Evolutionary conservation across 768 basidiomycete genomes (phyloP).

Genomic region (Kwoniella sp.): DNA sequence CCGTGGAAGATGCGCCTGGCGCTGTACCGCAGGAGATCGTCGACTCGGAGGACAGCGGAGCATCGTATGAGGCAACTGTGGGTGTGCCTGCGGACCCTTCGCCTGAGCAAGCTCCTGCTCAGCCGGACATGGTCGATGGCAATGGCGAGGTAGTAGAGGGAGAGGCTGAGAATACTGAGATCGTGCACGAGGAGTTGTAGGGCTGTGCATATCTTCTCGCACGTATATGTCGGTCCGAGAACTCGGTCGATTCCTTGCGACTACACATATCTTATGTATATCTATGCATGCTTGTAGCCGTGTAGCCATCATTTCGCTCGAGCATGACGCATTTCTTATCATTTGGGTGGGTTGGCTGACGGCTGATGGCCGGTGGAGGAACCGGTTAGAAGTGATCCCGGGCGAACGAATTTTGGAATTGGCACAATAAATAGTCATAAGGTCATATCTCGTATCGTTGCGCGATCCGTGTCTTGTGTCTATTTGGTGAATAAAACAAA

Average conservation of each 20-base stretch:
- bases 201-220: neutral
- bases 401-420: too few species aligned
- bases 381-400: neutral
- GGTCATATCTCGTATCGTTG: neutral
- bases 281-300: conserved; percentile 7
- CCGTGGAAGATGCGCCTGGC: conserved; percentile 31
- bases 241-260: too few species aligned
- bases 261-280: too few species aligned
- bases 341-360: too few species aligned
- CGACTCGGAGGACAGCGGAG: conserved; percentile 12
- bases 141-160: neutral
- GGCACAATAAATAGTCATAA: neutral
- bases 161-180: conserved; percentile 16
- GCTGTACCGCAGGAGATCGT: conserved; percentile 31
- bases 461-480: too few species aligned
- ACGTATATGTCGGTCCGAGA: neutral
- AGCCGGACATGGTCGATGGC: neutral
- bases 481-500: too few species aligned
- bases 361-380: neutral
- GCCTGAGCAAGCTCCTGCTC: conserved; percentile 10
- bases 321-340: too few species aligned
- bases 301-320: too few species aligned
- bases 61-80: conserved; percentile 5
- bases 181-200: conserved; percentile 21
- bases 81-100: conserved; percentile 9